Conservation (phyloP, 73 alveolate genomes). For the Paramecium primaurelia region DNA sequence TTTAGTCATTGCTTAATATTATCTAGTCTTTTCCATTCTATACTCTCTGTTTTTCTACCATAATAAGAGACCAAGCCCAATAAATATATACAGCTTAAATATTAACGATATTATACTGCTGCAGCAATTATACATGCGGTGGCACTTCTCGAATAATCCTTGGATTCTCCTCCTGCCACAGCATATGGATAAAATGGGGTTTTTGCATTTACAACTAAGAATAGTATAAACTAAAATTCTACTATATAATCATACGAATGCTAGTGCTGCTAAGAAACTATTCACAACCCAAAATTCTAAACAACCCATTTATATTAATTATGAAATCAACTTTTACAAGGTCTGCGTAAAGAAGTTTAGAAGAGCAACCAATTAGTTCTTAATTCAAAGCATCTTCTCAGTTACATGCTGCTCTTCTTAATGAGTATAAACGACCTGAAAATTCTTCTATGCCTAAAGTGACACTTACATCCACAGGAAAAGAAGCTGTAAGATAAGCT, state of each 20-base stretch:
- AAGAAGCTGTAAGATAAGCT: conserved; percentile 51
- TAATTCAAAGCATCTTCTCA: conserved; percentile 17
- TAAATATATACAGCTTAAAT: not conserved
- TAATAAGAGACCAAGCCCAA: not conserved
- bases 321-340: conserved; percentile 45
- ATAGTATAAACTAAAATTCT: not conserved
- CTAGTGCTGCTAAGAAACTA: not conserved
- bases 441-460: conserved; percentile 26
- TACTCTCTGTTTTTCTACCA: not conserved
- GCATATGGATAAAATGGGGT: not conserved
- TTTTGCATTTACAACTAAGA: not conserved
- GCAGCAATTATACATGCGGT: not conserved
- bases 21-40: not conserved
- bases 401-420: conserved; percentile 12
- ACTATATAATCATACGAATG: not conserved
- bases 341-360: not conserved
- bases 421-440: conserved; percentile 17
- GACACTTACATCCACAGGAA: conserved; percentile 14
- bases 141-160: not conserved
- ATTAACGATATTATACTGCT: not conserved
- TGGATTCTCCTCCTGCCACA: not conserved
- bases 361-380: not conserved
- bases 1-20: not conserved
- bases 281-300: conserved; percentile 46
- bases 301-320: conserved; percentile 27